Evolutionary conservation across 2,329 filamentous ascomycete species (phyloP).

Genomic region (Pseudocercospora ulei): DNA sequence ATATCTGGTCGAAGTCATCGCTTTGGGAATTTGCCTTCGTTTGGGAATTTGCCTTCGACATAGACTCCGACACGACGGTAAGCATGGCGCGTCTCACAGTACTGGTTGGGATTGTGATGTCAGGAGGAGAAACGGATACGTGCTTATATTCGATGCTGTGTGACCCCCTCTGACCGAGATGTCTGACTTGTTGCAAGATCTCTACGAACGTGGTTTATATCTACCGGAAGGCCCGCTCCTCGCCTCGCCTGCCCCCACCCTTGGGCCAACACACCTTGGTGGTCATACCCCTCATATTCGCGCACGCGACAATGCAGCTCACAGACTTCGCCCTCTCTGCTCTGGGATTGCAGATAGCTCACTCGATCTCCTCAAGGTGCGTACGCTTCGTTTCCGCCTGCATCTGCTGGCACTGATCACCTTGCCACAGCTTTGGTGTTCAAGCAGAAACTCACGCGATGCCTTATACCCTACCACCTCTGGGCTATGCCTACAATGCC

Average conservation of each 20-base stretch:
- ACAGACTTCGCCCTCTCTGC: constrained; percentile 26
- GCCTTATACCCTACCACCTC: constrained; percentile 29
- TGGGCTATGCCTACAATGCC: constrained; percentile 44
- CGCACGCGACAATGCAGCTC: constrained; percentile 24
- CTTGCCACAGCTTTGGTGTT: constrained; percentile 16
- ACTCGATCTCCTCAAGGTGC: constrained; percentile 23
- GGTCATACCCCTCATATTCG: constrained; percentile 16
- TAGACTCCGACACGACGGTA: not conserved
- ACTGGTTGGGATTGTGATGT: too few relatives aligned
- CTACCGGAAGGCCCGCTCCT: not conserved
- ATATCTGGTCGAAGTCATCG: too few relatives aligned
- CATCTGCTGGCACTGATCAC: too few relatives aligned
- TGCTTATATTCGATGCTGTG: not conserved
- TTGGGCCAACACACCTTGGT: constrained; percentile 23
- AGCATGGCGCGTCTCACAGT: constrained; percentile 4
- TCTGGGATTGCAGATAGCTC: constrained; percentile 16
- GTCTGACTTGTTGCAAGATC: not conserved
- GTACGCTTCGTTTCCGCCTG: too few relatives aligned
- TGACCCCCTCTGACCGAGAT: not conserved
- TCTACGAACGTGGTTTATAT: not conserved
- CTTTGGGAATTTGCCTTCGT: too few relatives aligned
- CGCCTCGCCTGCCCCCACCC: constrained; percentile 17
- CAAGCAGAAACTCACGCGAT: constrained; percentile 16
- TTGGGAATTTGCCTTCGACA: too few relatives aligned
- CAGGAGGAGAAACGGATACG: too few relatives aligned